Conservation (phyloP, 2,329 filamentous ascomycete species). For the Nemania sp. region DNA sequence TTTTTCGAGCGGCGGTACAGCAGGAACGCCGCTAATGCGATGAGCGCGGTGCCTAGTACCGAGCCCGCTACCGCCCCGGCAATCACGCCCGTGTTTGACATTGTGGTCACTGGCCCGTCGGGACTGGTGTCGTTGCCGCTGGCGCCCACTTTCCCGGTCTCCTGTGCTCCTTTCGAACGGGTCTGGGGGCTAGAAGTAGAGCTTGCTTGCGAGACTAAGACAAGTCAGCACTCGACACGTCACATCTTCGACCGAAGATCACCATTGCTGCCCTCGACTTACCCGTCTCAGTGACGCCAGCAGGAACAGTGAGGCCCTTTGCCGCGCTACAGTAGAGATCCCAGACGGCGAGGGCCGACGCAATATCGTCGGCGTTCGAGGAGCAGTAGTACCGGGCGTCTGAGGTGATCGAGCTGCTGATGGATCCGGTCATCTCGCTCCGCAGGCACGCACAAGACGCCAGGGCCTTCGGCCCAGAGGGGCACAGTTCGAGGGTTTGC, state of each 20-base stretch:
- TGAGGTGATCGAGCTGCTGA: conserved; percentile 51
- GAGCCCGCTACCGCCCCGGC: conserved; percentile 43
- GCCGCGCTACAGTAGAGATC: conserved; percentile 57
- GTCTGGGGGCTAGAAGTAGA: conserved; percentile 23
- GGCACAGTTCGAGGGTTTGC: conserved; percentile 50
- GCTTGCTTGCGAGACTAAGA: conserved; percentile 32
- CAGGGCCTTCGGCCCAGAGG: conserved; percentile 51
- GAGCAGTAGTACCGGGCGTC: conserved; percentile 51
- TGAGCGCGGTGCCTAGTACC: conserved; percentile 39
- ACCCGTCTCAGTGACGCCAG: conserved; percentile 48
- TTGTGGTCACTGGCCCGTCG: conserved; percentile 35
- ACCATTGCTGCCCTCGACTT: conserved; percentile 15
- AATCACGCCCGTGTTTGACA: conserved; percentile 33
- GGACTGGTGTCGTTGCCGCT: conserved; percentile 24
- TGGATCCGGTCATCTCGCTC: conserved; percentile 48
- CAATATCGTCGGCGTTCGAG: conserved; percentile 49
- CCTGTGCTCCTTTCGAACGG: conserved; percentile 12
- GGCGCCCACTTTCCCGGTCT: conserved; percentile 9
- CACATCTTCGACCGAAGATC: neutral
- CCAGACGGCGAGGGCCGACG: conserved; percentile 52
- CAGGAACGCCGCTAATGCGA: conserved; percentile 44
- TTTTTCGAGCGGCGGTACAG: conserved; percentile 37
- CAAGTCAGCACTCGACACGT: conserved; percentile 23
- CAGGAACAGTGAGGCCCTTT: conserved; percentile 45
- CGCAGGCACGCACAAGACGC: conserved; percentile 60